phyloP scores from a whole-genome alignment of 2,329 filamentous ascomycete species.

The Trichoderma sp. region DNA sequence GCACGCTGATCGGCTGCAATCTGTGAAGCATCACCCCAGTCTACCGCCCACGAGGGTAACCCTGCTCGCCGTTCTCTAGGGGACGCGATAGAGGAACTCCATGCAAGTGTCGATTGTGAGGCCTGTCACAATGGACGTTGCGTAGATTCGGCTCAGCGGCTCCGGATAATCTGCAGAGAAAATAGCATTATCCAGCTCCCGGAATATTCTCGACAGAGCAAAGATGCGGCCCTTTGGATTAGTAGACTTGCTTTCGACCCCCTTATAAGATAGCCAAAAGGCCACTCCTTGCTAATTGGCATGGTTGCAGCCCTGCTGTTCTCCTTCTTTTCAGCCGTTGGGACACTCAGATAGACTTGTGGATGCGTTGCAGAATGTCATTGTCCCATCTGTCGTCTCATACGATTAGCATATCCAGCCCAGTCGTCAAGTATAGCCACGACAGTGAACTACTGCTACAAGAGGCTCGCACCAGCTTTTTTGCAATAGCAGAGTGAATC shows the following conservation, averaged over 20 bases:
- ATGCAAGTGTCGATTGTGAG: constrained; percentile 3
- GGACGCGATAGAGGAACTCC: neutral
- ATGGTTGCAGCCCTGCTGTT: neutral
- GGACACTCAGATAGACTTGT: neutral
- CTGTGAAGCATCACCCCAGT: constrained; percentile 1
- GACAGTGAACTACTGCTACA: neutral
- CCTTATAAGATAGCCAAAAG: neutral
- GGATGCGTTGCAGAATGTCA: neutral
- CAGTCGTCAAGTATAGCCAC: constrained; percentile 7
- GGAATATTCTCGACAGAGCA: neutral
- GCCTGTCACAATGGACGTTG: constrained; percentile 8
- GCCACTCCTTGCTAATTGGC: neutral
- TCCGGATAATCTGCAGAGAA: neutral
- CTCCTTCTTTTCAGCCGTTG: neutral
- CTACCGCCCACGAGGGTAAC: neutral
- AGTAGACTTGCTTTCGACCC: neutral
- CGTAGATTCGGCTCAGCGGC: constrained; percentile 10
- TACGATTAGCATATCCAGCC: neutral
- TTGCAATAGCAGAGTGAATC: neutral
- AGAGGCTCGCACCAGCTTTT: neutral
- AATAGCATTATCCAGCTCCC: neutral
- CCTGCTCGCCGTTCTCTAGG: neutral
- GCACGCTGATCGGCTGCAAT: neutral
- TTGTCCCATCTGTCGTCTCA: neutral
- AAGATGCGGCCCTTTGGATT: constrained; percentile 5